Evolutionary conservation across 495 filamentous ascomycete genomes (phyloP).

Genomic region (Neurospora sp.): DNA sequence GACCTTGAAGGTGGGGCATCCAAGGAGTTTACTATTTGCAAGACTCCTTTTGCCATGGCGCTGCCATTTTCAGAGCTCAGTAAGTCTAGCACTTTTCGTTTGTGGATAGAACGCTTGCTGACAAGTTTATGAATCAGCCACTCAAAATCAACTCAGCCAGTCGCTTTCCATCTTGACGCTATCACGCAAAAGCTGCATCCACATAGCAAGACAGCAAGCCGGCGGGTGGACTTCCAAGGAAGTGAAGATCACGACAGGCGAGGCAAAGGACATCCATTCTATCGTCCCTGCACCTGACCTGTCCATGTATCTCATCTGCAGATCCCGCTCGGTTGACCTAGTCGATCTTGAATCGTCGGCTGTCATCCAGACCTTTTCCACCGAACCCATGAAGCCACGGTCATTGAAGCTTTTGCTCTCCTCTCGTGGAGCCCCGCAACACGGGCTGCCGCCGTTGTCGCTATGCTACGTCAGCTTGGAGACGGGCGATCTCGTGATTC

Average conservation of each 20-base stretch:
- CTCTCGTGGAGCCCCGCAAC: slow-evolving; percentile 32
- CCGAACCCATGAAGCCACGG: slow-evolving; percentile 43
- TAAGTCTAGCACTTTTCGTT: slow-evolving; percentile 10
- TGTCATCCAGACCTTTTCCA: slow-evolving; percentile 46
- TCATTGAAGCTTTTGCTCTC: slow-evolving; percentile 40
- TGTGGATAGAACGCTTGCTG: neutral
- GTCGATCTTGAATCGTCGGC: slow-evolving; percentile 39
- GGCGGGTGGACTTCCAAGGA: slow-evolving; percentile 27
- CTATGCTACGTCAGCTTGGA: slow-evolving; percentile 44
- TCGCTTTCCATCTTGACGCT: slow-evolving; percentile 28
- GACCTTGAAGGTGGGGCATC: slow-evolving; percentile 19
- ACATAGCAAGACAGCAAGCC: slow-evolving; percentile 31
- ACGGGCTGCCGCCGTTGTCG: slow-evolving; percentile 41
- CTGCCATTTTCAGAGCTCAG: slow-evolving; percentile 31
- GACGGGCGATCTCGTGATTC: slow-evolving; percentile 43
- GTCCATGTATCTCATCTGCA: slow-evolving; percentile 34
- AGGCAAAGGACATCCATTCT: slow-evolving; percentile 24
- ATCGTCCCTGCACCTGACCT: slow-evolving; percentile 36
- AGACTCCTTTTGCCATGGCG: slow-evolving; percentile 34
- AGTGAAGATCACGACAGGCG: slow-evolving; percentile 22
- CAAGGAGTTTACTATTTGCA: slow-evolving; percentile 31
- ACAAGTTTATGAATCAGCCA: slow-evolving; percentile 1
- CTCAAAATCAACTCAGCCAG: neutral
- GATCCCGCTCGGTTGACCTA: slow-evolving; percentile 40
- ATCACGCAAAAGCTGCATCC: slow-evolving; percentile 34